Evolutionary conservation across 768 basidiomycete species (phyloP), one percentile per base, ranked within the genome.

Genomic region (Hebeloma cylindrosporum): DNA sequence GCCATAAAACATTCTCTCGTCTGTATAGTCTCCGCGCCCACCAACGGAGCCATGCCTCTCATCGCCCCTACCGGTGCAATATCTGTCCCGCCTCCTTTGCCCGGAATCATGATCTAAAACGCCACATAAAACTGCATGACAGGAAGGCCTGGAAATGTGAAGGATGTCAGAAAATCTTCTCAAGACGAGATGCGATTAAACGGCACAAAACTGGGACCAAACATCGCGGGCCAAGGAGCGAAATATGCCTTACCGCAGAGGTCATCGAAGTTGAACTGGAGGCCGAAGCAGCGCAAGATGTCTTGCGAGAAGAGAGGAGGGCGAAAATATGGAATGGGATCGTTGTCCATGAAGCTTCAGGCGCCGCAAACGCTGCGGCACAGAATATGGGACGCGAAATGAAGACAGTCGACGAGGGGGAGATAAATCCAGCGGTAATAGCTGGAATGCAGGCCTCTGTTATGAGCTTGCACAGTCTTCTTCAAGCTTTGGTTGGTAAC

Each of bases 31-130:
- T 91, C 6, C 83, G 87, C 4, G 74, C 79, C 2, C 88, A 91
- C 62, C 80, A 86, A 55, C 80, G 79, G 28, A 62, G 78, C 22
- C 87, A 89, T 54, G 71, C 83, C 3, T 60, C 70, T 1, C 78
- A 83, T 51, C 78, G 85, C 7, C 85, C 86, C 1, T 84, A 74
- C 61, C 74, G 77, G 11, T 88, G 88, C 52, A 64, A 59, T 1
- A 60, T 65, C 3, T 90, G 88, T 47, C 81, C 87, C 5, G 85
- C 85, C 4, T 83, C 84, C 11, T 90, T 90, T 62, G 79, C 82
- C 3, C 77, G 88, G 36, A 86, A 84, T 50, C 87, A 89, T 51
- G 88, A 89, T 60, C 71, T 88, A 35, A 88, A 86, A 64, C 78
- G 88, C n/a, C 88, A 90, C 61, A 59, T 77, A 37, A 80, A 79